phyloP scores from a whole-genome alignment of 768 basidiomycete species.

The Gymnopilus junonius region DNA sequence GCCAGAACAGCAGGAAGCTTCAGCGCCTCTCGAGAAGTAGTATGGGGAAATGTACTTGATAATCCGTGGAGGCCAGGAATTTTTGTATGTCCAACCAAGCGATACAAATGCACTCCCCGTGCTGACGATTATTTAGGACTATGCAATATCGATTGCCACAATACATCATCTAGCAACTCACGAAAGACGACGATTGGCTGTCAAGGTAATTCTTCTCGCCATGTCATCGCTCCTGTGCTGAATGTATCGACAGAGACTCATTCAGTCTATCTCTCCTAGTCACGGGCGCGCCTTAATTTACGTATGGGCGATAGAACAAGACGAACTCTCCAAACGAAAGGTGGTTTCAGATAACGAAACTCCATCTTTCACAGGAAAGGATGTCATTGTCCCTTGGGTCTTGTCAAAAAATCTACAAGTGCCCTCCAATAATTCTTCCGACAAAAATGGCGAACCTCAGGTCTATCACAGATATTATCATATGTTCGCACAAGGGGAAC shows the following conservation, averaged over 20 bases:
- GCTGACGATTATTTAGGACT: slow-evolving; percentile 63
- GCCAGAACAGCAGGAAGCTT: slow-evolving; percentile 66
- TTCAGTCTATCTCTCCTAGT: slow-evolving; percentile 63
- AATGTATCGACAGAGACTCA: slow-evolving; percentile 52
- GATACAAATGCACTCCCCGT: not conserved
- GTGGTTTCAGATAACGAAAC: slow-evolving; percentile 45
- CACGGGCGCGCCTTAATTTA: slow-evolving; percentile 89
- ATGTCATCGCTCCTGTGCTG: not conserved
- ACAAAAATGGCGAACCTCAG: slow-evolving; percentile 29
- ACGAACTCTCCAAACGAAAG: slow-evolving; percentile 76
- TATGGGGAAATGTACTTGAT: slow-evolving; percentile 79
- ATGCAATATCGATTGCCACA: slow-evolving; percentile 96
- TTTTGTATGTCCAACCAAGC: slow-evolving; percentile 58
- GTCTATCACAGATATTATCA: slow-evolving; percentile 94
- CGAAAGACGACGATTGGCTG: slow-evolving; percentile 68
- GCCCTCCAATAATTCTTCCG: slow-evolving; percentile 10
- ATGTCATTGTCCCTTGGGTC: slow-evolving; percentile 94
- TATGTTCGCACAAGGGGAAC: slow-evolving; percentile 87
- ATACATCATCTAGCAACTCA: slow-evolving; percentile 93
- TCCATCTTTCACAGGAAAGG: slow-evolving; percentile 51
- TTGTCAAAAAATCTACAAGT: slow-evolving; percentile 41
- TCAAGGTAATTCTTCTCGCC: slow-evolving; percentile 58
- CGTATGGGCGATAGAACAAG: slow-evolving; percentile 97
- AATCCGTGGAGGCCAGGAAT: slow-evolving; percentile 74
- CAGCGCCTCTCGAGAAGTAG: slow-evolving; percentile 62